phyloP scores from a whole-genome alignment of 2,329 filamentous ascomycete species.

The Pleomassaria siparia region DNA sequence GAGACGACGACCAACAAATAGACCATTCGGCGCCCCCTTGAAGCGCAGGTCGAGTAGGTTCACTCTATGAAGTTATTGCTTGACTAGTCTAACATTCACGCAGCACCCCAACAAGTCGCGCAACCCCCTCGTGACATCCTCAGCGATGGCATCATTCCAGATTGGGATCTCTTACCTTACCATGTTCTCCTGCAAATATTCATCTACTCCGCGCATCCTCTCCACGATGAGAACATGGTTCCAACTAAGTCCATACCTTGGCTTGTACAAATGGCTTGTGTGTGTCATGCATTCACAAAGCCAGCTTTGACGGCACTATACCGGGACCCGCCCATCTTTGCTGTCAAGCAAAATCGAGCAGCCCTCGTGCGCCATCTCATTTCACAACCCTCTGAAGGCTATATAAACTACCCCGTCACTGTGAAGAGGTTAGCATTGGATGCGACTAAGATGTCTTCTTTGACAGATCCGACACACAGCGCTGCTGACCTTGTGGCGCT shows the following conservation, averaged over 20 bases:
- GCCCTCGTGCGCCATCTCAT: conserved; percentile 58
- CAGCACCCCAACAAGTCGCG: background rate
- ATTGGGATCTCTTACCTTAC: conserved; percentile 59
- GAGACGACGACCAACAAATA: conserved; percentile 12
- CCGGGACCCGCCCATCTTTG: conserved; percentile 64
- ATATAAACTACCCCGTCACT: conserved; percentile 68
- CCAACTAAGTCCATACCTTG: conserved; percentile 55
- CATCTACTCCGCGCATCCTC: conserved; percentile 62
- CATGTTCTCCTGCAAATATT: conserved; percentile 71
- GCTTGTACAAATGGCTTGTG: conserved; percentile 64
- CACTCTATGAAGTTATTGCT: background rate
- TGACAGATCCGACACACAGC: conserved; percentile 55
- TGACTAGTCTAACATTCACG: background rate
- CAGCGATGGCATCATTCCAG: conserved; percentile 47
- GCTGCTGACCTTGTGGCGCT: conserved; percentile 61
- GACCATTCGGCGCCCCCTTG: conserved; percentile 26
- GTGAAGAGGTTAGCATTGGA: conserved; percentile 71
- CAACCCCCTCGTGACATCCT: conserved; percentile 6
- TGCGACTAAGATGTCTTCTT: conserved; percentile 58
- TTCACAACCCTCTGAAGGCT: conserved; percentile 40
- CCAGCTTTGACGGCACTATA: conserved; percentile 75
- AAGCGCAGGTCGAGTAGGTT: conserved; percentile 24
- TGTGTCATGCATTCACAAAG: conserved; percentile 66
- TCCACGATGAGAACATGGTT: conserved; percentile 52
- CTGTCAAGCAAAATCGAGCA: conserved; percentile 49